These are phyloP conservation scores for Penicillium paneum DNA, from an alignment of 2,329 filamentous ascomycete genomes.

Conservation along the genomic window DNA sequence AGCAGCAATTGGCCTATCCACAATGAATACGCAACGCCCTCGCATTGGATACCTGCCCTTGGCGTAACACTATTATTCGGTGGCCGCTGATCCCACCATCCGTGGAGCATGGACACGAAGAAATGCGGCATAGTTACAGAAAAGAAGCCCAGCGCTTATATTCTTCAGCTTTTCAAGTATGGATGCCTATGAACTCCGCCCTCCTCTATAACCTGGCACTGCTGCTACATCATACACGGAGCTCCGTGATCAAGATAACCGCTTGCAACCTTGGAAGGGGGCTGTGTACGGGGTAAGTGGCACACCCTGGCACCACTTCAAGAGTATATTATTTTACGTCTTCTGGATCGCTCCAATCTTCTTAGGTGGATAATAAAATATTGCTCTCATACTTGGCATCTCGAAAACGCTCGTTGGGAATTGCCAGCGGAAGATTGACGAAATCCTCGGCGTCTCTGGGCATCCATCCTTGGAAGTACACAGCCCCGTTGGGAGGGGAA, in stretches of 20 bases:
- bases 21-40: background rate
- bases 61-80: conserved; percentile 1
- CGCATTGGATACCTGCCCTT: background rate
- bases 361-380: background rate
- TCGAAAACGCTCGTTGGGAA: background rate
- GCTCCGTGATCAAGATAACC: background rate
- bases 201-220: background rate
- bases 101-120: background rate
- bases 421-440: background rate
- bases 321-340: background rate
- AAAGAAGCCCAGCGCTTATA: conserved; percentile 2
- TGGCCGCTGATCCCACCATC: background rate
- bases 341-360: background rate
- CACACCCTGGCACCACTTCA: background rate
- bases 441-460: conserved; percentile 13
- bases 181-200: background rate
- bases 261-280: background rate
- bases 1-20: background rate
- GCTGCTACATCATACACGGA: background rate
- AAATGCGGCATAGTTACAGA: background rate
- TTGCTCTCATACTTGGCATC: background rate
- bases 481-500: conserved; percentile 16
- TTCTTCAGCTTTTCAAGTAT: background rate
- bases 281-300: conserved; percentile 3
- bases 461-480: conserved; percentile 11